Conservation (phyloP, 2,329 filamentous ascomycete species). For the Trichoderma afroharzianum region DNA sequence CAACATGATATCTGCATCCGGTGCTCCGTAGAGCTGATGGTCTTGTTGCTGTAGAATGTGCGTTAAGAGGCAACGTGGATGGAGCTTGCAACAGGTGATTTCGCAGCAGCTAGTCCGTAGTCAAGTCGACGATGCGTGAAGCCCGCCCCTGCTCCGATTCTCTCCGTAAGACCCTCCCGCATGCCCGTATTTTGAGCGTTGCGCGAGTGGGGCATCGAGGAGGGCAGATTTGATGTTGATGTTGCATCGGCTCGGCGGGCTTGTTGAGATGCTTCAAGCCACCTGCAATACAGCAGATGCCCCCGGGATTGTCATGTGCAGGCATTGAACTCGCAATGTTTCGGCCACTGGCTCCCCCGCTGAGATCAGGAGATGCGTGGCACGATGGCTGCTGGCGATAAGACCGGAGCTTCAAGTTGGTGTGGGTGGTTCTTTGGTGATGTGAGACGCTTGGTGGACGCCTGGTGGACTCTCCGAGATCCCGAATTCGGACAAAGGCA, state of each 20-base stretch:
- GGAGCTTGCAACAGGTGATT: neutral
- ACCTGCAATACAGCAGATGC: neutral
- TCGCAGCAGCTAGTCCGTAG: neutral
- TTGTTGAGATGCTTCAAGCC: neutral
- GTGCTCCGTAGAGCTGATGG: neutral
- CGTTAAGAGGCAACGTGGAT: neutral
- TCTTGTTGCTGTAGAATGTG: neutral
- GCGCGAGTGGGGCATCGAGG: neutral
- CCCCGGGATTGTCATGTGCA: neutral
- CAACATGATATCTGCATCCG: neutral
- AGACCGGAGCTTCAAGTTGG: neutral
- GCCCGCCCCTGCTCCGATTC: constrained; percentile 13
- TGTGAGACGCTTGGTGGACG: neutral
- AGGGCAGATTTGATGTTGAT: neutral
- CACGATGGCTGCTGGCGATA: neutral
- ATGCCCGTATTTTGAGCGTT: neutral
- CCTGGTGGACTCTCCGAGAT: constrained; percentile 8
- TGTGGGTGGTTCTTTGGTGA: no score
- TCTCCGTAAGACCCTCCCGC: constrained; percentile 4
- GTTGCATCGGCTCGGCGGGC: neutral
- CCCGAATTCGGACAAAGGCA: constrained; percentile 12
- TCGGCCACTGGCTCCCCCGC: neutral
- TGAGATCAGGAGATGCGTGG: constrained; percentile 14
- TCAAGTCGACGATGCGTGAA: neutral
- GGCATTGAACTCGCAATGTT: neutral